phyloP scores from a whole-genome alignment of 345 rosid species.

The Aquilaria sinensis region DNA sequence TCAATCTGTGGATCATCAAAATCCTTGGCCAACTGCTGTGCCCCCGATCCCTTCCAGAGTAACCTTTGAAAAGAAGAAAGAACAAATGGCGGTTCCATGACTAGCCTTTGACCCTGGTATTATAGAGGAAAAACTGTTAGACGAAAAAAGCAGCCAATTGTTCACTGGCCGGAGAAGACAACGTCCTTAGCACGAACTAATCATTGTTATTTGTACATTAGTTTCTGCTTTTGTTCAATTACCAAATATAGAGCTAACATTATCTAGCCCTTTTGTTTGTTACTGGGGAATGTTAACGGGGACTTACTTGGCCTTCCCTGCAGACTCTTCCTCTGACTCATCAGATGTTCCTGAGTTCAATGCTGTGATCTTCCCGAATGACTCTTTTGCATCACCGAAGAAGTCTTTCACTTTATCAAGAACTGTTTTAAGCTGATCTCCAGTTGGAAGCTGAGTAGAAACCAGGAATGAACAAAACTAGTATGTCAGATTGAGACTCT shows the following conservation, averaged over 20 bases:
- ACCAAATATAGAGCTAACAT: background rate
- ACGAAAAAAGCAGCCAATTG: background rate
- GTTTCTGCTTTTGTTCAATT: background rate
- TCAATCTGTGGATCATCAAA: too few species aligned
- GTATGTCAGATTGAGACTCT: background rate
- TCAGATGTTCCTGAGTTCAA: conserved; percentile 34
- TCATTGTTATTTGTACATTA: background rate
- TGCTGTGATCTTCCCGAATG: conserved; percentile 71
- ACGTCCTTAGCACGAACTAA: background rate
- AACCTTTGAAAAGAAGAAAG: background rate
- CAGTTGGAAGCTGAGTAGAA: conserved; percentile 71
- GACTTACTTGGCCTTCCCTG: conserved; percentile 52
- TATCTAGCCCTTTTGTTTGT: background rate
- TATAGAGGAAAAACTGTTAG: background rate
- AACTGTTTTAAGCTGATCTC: conserved; percentile 82
- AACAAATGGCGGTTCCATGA: conserved; percentile 6
- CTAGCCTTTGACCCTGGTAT: conserved; percentile 33
- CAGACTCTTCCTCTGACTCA: conserved; percentile 42
- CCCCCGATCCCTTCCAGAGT: too few species aligned
- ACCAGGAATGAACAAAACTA: background rate
- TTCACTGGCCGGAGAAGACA: background rate
- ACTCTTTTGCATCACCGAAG: conserved; percentile 89
- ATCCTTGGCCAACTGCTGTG: too few species aligned
- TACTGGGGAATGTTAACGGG: background rate
- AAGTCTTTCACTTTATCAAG: conserved; percentile 81